Percentiles rank a stretch among this genome's conserved stretches.
Evolutionary conservation across 202 grass and related monocot species (phyloP).

Genomic region (Setaria viridis): DNA sequence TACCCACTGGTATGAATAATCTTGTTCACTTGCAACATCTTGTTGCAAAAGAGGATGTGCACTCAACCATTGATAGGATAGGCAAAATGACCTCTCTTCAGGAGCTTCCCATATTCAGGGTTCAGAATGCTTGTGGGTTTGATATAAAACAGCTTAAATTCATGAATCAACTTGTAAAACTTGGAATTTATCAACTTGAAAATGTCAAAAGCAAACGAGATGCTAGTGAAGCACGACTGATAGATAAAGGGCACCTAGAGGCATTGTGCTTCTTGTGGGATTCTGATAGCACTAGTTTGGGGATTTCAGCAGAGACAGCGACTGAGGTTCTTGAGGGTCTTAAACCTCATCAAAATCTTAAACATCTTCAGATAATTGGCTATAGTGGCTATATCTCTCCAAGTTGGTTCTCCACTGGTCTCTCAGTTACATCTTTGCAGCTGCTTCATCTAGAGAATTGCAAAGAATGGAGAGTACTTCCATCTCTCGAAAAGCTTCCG

Average conservation of each 20-base stretch:
- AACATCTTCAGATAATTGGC: slow-evolving; percentile 29
- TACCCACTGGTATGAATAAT: background rate
- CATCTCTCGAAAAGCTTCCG: slow-evolving; percentile 5
- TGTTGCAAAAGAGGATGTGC: background rate
- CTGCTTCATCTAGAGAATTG: slow-evolving; percentile 35
- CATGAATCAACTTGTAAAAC: slow-evolving; percentile 44
- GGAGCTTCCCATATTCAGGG: slow-evolving; percentile 36
- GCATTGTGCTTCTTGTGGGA: background rate
- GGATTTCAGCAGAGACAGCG: background rate
- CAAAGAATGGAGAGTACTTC: slow-evolving; percentile 6
- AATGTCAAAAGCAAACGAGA: slow-evolving; percentile 1
- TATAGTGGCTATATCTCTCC: slow-evolving; percentile 38
- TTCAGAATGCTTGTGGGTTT: slow-evolving; percentile 30
- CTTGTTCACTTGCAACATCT: background rate
- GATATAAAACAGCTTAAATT: slow-evolving; percentile 43
- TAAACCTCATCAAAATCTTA: slow-evolving; percentile 15
- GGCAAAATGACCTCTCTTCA: slow-evolving; percentile 41
- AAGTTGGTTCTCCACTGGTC: slow-evolving; percentile 26
- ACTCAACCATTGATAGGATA: slow-evolving; percentile 27
- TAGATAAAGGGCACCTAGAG: background rate
- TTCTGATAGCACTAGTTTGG: background rate
- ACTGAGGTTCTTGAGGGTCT: slow-evolving; percentile 32
- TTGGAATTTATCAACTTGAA: slow-evolving; percentile 39
- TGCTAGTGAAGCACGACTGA: background rate
- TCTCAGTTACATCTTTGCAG: slow-evolving; percentile 16